A percentile compares a stretch with the other conserved stretches of the same genome.
phyloP scores from a whole-genome alignment of 495 filamentous ascomycete species.

The Xylaria intraflava region DNA sequence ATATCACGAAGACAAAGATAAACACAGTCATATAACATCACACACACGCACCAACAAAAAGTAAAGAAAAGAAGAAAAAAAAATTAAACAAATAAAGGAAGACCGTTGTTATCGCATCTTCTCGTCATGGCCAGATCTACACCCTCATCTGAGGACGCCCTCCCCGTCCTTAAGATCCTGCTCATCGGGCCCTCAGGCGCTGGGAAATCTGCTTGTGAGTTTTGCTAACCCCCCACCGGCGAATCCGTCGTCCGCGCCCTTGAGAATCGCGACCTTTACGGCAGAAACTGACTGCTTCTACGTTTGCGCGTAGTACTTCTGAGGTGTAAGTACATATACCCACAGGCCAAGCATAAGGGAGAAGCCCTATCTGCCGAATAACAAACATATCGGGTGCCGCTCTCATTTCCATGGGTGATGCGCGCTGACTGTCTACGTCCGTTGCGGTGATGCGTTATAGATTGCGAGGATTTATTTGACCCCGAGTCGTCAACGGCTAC shows the following conservation, averaged over 20 bases:
- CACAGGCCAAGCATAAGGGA: neutral
- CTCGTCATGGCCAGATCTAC: conserved; percentile 17
- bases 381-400: too few species aligned
- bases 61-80: neutral
- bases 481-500: conserved; percentile 51
- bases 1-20: too few species aligned
- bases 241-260: too few species aligned
- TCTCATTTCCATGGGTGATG: too few species aligned
- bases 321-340: conserved; percentile 30
- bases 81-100: too few species aligned
- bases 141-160: conserved; percentile 40
- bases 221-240: neutral
- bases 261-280: neutral
- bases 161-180: conserved; percentile 47
- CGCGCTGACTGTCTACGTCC: neutral
- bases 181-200: conserved; percentile 49
- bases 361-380: too few species aligned
- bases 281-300: neutral
- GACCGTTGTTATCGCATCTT: too few species aligned
- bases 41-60: neutral
- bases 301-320: conserved; percentile 18
- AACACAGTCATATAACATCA: neutral
- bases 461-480: conserved; percentile 57
- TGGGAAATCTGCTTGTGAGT: conserved; percentile 49
- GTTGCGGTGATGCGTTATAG: conserved; percentile 4